Evolutionary conservation across 352 stramenopile genomes (phyloP), one percentile per base, ranked within the genome.

Genomic region (Phytophthora niederhauseri): DNA sequence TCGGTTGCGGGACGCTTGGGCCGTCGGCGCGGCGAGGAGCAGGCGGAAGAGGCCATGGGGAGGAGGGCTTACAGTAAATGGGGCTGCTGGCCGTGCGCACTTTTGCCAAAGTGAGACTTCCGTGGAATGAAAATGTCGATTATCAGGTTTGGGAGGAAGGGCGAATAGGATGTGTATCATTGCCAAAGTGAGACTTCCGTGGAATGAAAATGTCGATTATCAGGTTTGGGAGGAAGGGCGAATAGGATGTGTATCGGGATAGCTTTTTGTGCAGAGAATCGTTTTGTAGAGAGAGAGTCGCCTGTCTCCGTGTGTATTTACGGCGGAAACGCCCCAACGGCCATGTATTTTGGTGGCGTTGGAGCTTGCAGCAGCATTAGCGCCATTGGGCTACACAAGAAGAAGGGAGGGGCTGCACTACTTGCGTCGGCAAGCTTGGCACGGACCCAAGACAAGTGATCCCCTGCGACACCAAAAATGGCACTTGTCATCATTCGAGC

Each of bases 1-100:
- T 68, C 38, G 46, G 68, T 57, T 5, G 50, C 61, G 17, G 68
- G 51, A 2, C 61, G 64, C 61, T 72, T 71, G 26, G 34, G n/a
- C 36, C 38, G 38, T 20, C 67, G 48, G 17, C 62, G 67, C 14
- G 57, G 43, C 9, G 54, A 20, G 4, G 46, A 34, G 36, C 54
- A 52, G 17, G 58, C 49, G 17, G 58, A 52, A 1, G 43, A 9
- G 15, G 58, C 54, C 54, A 64, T 69, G 52, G 11, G 2, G 14
- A 36, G 22, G 45, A 49, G 30, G 34, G 19, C 30, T 45, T 45
- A 22, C 22, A 73, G 53, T 38, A 58, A 69, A 34, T 56, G n/a
- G 31, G n/a, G 31, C 46, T 17, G 15, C 2, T 19, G 9, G 24
- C 22, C 28, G 9, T 31, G 61, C 46, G 14, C n/a, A 55, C 38